phyloP scores from a whole-genome alignment of 2,329 filamentous ascomycete species.

The Colletotrichum sp. region DNA sequence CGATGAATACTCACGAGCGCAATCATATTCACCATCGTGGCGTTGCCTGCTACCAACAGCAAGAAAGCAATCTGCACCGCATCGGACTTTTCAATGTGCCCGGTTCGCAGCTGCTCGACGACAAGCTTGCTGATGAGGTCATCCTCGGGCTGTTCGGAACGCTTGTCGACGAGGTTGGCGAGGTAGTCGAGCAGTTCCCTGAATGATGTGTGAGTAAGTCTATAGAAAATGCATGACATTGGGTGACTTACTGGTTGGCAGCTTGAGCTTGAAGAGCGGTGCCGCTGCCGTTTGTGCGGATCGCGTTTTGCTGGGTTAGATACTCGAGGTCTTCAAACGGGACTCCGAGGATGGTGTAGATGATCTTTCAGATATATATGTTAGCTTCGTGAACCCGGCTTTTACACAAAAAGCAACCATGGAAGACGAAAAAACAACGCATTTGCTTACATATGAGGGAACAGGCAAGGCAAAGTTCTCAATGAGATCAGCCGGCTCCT shows the following conservation, averaged over 20 bases:
- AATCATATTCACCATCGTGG: conserved; percentile 58
- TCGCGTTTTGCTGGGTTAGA: conserved; percentile 50
- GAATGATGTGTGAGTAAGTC: neutral
- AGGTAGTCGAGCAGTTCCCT: conserved; percentile 51
- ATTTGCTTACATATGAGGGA: conserved; percentile 45
- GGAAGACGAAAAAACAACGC: rapidly evolving
- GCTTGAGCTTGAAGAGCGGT: conserved; percentile 50
- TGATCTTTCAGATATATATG: conserved; percentile 37
- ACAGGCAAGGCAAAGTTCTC: conserved; percentile 52
- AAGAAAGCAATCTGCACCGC: conserved; percentile 54
- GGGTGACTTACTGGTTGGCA: conserved; percentile 42
- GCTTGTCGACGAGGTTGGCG: conserved; percentile 44
- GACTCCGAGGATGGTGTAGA: conserved; percentile 55
- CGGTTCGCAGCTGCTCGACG: conserved; percentile 38
- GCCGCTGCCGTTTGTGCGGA: conserved; percentile 51
- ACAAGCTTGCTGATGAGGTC: conserved; percentile 52
- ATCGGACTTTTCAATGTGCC: conserved; percentile 43
- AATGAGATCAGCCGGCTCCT: conserved; percentile 48
- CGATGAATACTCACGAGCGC: conserved; percentile 36
- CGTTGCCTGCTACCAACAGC: conserved; percentile 55
- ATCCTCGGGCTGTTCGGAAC: conserved; percentile 41
- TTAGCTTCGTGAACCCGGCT: neutral
- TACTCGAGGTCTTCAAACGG: conserved; percentile 51
- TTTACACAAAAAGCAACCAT: neutral
- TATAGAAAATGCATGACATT: neutral